A percentile compares a stretch with the other conserved stretches of the same genome.
phyloP scores from a whole-genome alignment of 2,329 filamentous ascomycete genomes.

The Microdochium bolleyi region DNA sequence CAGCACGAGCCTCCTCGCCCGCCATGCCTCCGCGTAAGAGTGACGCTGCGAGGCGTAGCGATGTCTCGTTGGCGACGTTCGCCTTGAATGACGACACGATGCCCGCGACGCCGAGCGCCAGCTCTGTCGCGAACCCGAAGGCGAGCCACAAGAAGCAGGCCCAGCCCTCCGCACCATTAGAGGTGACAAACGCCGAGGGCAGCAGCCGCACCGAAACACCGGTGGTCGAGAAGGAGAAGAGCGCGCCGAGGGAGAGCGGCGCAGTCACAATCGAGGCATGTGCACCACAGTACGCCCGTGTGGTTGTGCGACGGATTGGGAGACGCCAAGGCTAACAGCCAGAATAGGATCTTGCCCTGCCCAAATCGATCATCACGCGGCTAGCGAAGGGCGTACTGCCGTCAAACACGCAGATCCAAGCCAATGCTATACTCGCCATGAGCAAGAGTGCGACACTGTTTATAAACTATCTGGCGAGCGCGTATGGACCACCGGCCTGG shows the following conservation, averaged over 20 bases:
- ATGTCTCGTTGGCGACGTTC: conserved; percentile 36
- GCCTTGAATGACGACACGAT: conserved; percentile 27
- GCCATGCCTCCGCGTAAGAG: conserved; percentile 50
- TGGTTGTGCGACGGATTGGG: neutral
- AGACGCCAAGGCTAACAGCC: conserved; percentile 6
- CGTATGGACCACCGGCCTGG: conserved; percentile 42
- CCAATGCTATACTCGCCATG: conserved; percentile 71
- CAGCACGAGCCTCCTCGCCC: neutral
- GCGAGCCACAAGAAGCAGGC: conserved; percentile 2
- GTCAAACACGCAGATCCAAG: conserved; percentile 75
- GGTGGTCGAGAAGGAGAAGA: conserved; percentile 22
- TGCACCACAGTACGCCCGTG: neutral
- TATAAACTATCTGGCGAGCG: conserved; percentile 68
- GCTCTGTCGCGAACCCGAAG: neutral
- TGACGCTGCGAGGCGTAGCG: conserved; percentile 34
- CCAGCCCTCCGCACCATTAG: conserved; percentile 7
- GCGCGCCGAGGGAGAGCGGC: conserved; percentile 23
- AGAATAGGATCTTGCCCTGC: conserved; percentile 62
- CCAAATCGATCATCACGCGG: conserved; percentile 73
- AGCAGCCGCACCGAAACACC: neutral
- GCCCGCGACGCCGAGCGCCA: conserved; percentile 6
- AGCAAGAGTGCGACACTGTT: conserved; percentile 79
- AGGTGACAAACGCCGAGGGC: conserved; percentile 5
- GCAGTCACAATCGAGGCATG: conserved; percentile 45
- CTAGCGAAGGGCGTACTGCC: conserved; percentile 75